Evolutionary conservation across 352 stramenopile genomes (phyloP), one percentile per base, ranked within the genome.

Genomic region (Lagenidium sp.): DNA sequence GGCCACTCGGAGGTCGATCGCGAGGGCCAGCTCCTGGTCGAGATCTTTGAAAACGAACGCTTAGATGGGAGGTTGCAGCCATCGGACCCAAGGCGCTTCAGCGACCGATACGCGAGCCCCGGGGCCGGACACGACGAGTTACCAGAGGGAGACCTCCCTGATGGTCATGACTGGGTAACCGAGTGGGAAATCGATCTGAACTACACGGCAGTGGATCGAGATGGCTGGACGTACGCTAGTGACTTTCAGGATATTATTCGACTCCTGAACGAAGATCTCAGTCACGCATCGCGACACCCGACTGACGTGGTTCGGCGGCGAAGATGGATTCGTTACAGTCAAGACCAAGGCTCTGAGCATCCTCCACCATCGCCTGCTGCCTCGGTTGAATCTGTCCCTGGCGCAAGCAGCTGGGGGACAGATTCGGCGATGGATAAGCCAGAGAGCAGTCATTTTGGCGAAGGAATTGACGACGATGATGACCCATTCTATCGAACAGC

Each of bases 21-120:
- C 23, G 75, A 90, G 31, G 72, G 71, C 1, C 74, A 93, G 53
- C 47, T 72, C n/a, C 29, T 85, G 7, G 69, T 82, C 19, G 75
- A 91, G 41, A 70, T 90, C n/a, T 94, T 82, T 44, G 81, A 94
- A 50, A 87, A 94, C 52, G 78, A 94, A 38, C 76, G 81, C 3
- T 57, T 91, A 20, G 79, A 91, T 44, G 81, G 79, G 6, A 79
- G 80, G n/a, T 37, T 89, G 29, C 70, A 68, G 32, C 32, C 68
- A 3, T 72, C 65, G 22, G 81, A 94, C 41, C 81, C 81, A 1
- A 91, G 86, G 52, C 43, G 45, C 21, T 94, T 71, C 43, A 82
- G 78, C 47, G 79, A 88, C 55, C 67, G 63, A 13, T 41, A 81
- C 32, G 76, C 78, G 2, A 52, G 62, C 22, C 44, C 66, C 25